Evolutionary conservation across 805 yeast genomes (phyloP), one percentile per base, ranked within the genome.

Genomic region (Zygotorulaspora danielsina): DNA sequence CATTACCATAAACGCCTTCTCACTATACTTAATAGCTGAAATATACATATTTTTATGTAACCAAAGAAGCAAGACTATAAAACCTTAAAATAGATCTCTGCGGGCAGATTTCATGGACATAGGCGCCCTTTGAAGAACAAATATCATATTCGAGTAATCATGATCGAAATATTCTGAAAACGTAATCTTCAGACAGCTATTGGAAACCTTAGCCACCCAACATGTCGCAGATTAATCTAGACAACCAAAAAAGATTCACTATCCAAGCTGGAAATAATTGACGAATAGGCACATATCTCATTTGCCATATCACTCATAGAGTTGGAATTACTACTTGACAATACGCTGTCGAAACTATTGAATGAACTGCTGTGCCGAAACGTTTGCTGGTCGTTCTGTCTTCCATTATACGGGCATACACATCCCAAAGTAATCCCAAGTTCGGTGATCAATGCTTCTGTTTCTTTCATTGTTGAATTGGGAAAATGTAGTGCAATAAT

Each of bases 401-500:
- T 5, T 5, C 7, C 24, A 24, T 18, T 18, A 19, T 44, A 63
- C n/a, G 70, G 65, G 46, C 63, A 59, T 13, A 82, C 77, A 17
- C 70, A 61, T 2, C 88, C 89, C 8, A 73, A 68, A 2, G 72
- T 57, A 5, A 84, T 75, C 17, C 76, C 82, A 44, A 75, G 67
- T 31, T 83, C 93, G 27, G 68, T 55, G 43, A 83, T 61, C 43
- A 84, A 60, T 15, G 47, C 44, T 50, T 79, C 81, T 50, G 84
- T 74, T 48, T 77, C 77, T 5, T 58, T 65, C 5, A 70, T 61
- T 44, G 82, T 86, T 43, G 82, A 71, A 55, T 82, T 84, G 22
- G 90, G 87, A 64, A 86, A 84, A 55, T 75, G 81, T 10, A 81
- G 75, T 48, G 81, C 65, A 36, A 78, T 60, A 22, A 13, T 25